phyloP scores from a whole-genome alignment of 2,329 filamentous ascomycete species.

The Diplodia sapinea region DNA sequence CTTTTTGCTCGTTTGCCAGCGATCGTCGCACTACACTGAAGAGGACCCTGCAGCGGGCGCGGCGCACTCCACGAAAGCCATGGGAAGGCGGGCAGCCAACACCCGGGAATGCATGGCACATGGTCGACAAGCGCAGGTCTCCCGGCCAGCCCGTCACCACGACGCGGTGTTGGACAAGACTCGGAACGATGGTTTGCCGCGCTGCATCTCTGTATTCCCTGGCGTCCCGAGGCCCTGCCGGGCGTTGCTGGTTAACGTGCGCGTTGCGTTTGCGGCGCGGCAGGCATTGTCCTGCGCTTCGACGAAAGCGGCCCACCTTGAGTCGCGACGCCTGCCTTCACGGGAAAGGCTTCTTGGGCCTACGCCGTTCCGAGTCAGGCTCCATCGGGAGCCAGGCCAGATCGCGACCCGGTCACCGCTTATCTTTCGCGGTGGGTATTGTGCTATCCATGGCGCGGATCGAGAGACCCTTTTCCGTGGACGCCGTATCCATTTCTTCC shows the following conservation, averaged over 20 bases:
- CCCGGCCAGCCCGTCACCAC: constrained; percentile 7
- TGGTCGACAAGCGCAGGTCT: constrained; percentile 10
- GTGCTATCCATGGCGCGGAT: constrained; percentile 20
- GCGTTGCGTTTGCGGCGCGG: constrained; percentile 5
- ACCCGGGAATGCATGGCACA: constrained; percentile 29
- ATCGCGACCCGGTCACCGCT: constrained; percentile 25
- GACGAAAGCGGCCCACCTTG: constrained; percentile 23
- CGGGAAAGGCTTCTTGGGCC: constrained; percentile 12
- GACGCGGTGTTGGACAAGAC: neutral
- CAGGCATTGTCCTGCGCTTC: constrained; percentile 14
- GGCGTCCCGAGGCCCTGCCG: constrained; percentile 4
- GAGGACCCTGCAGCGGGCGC: constrained; percentile 23
- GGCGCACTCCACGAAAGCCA: constrained; percentile 16
- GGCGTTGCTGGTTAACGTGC: constrained; percentile 12
- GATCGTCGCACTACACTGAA: constrained; percentile 24
- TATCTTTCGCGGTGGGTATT: constrained; percentile 19
- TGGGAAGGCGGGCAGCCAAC: constrained; percentile 25
- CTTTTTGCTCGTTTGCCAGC: constrained; percentile 9
- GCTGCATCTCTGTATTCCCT: constrained; percentile 14
- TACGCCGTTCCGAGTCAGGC: constrained; percentile 22
- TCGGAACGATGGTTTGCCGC: constrained; percentile 3
- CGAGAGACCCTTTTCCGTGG: constrained; percentile 26
- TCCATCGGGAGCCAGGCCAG: constrained; percentile 18
- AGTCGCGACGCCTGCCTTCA: constrained; percentile 21
- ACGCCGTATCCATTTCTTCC: constrained; percentile 21